Percentiles rank a stretch among this genome's conserved stretches.
Conservation (phyloP, 2,329 filamentous ascomycete genomes). For the Claviceps lovelessii region DNA sequence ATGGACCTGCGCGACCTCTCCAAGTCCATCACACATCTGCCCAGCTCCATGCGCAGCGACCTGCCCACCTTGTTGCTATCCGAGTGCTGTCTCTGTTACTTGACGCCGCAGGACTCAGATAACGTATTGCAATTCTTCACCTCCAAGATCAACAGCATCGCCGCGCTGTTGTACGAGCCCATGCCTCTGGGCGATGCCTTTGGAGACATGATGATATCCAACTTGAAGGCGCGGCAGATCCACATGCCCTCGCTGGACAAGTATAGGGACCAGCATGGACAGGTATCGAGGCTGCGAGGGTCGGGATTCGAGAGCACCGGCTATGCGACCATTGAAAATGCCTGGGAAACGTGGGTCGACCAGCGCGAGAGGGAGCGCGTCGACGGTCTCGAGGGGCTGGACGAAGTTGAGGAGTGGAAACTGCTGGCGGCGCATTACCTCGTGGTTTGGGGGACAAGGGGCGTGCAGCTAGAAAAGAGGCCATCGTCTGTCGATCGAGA, state of each 20-base stretch:
- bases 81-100: slow-evolving; percentile 90
- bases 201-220: slow-evolving; percentile 81
- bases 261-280: slow-evolving; percentile 54
- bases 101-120: slow-evolving; percentile 50
- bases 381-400: slow-evolving; percentile 67
- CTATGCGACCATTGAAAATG: slow-evolving; percentile 33
- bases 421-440: slow-evolving; percentile 80
- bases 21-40: slow-evolving; percentile 2
- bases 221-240: slow-evolving; percentile 70
- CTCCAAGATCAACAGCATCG: slow-evolving; percentile 30
- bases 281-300: slow-evolving; percentile 49
- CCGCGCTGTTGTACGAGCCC: slow-evolving; percentile 76
- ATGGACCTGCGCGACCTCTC: slow-evolving; percentile 54
- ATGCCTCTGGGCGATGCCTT: slow-evolving; percentile 74
- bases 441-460: slow-evolving; percentile 72
- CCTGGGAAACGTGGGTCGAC: slow-evolving; percentile 65
- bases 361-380: slow-evolving; percentile 64
- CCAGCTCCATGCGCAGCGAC: slow-evolving; percentile 29
- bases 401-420: slow-evolving; percentile 91
- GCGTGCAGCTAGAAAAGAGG: slow-evolving; percentile 2
- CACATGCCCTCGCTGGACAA: slow-evolving; percentile 66
- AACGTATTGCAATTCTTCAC: slow-evolving; percentile 53
- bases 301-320: slow-evolving; percentile 45
- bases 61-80: slow-evolving; percentile 77
- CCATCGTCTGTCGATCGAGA: background rate